Evolutionary conservation across 192 early-diverging fungal species (phyloP).

Genomic region (Backusella tarrabulga): DNA sequence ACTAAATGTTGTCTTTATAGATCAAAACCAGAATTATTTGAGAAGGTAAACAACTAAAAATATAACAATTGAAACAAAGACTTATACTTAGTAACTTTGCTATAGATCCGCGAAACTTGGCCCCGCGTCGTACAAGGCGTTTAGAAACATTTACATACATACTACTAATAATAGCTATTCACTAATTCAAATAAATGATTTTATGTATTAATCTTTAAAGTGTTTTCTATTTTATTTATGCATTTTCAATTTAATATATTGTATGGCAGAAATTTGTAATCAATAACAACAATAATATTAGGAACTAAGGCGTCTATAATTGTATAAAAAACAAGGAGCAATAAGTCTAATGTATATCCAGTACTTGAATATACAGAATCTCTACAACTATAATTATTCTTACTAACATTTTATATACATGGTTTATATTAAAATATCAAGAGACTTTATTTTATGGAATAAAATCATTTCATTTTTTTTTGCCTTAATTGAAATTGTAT

Average conservation of each 20-base stretch:
- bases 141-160: slow-evolving; percentile 1
- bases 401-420: neutral
- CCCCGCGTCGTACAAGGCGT: slow-evolving; percentile 39
- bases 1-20: neutral
- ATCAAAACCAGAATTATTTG: slow-evolving; percentile 20
- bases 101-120: slow-evolving; percentile 40
- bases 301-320: neutral
- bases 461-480: neutral
- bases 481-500: neutral
- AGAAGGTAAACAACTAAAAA: slow-evolving; percentile 28
- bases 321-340: neutral
- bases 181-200: neutral
- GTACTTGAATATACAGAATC: neutral
- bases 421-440: neutral
- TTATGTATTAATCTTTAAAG: neutral
- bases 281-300: neutral
- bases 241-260: neutral
- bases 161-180: neutral
- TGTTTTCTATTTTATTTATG: neutral
- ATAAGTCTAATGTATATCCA: neutral
- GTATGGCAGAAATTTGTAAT: too few relatives aligned
- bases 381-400: neutral
- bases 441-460: neutral
- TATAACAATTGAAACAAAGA: neutral
- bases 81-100: neutral